Base-by-base conservation (phyloP, 176 grass and related monocot species). In the Metroxylon sagu region DNA sequence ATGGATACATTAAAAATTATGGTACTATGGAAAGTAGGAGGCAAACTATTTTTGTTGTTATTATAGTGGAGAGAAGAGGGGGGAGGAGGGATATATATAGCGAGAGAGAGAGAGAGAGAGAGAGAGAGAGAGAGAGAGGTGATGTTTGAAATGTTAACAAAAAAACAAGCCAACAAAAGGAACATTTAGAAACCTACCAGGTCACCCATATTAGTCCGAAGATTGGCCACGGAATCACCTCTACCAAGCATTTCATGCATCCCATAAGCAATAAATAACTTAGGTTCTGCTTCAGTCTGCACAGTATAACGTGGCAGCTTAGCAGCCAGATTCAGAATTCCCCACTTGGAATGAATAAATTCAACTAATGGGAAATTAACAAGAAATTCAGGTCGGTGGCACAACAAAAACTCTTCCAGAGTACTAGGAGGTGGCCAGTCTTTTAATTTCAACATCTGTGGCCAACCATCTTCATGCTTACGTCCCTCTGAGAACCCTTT, bases 291-390 rank as follows among this genome's bases (percentile, higher is more conserved):
- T 79, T 97, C 93, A 76, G 82, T 67, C 50, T 82, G 79, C 75
- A 84, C 56, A 31, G 73, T 60, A 66, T 97, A 84, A 67, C 64
- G 67, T 19, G 93, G 93, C 50, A 97, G 69, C 70, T 88, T 97
- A 59, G 93, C 84, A 65, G 79, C 70, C 71, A 97, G 87, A 77
- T 97, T 97, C 56, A 82, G 71, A 76, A 97, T 53, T 53, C 93
- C 93, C 87, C 93, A 97, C 58, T 84, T 91, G 56, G 81, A 82
- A 85, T 97, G 93, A 77, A 91, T 77, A 68, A 97, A 97, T 71
- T 97, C 92, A 73, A 97, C 79, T 57, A 97, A 69, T 2, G 92
- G 92, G 74, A 97, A 97, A 74, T 97, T 97, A 65, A 88, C 70
- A 57, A 97, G 72, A 79, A 97, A 97, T 64, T 97, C 93, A 63